Evolutionary conservation across 2,329 filamentous ascomycete species (phyloP).

Genomic region (Aureobasidium sp.): DNA sequence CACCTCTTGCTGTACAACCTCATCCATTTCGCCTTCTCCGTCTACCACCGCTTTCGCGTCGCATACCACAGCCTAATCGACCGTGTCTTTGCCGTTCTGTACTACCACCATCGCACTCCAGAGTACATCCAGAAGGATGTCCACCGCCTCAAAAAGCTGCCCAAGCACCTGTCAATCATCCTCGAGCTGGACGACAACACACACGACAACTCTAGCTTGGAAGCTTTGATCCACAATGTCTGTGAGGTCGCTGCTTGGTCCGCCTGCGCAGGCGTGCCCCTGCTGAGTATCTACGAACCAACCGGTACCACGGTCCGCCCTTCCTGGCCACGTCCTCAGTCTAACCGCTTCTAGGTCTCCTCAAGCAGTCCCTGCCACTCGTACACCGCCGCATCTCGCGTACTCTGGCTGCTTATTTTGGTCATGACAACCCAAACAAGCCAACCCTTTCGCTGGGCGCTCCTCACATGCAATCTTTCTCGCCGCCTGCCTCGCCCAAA

Average conservation of each 20-base stretch:
- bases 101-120: conserved; percentile 93
- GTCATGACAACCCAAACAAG: conserved; percentile 51
- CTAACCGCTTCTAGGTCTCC: conserved; percentile 50
- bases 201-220: conserved; percentile 63
- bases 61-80: conserved; percentile 71
- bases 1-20: conserved; percentile 59
- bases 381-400: conserved; percentile 70
- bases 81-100: conserved; percentile 69
- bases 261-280: conserved; percentile 76
- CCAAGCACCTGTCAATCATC: conserved; percentile 81
- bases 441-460: conserved; percentile 63
- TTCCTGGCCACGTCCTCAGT: background rate
- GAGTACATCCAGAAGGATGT: conserved; percentile 88
- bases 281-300: conserved; percentile 84
- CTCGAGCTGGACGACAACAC: conserved; percentile 63
- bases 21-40: conserved; percentile 73
- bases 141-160: conserved; percentile 60
- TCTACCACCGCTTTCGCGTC: conserved; percentile 76
- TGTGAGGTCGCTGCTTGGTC: conserved; percentile 92
- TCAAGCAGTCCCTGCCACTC: conserved; percentile 83
- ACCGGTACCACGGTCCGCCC: conserved; percentile 53
- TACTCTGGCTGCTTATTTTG: conserved; percentile 83
- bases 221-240: conserved; percentile 79
- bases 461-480: conserved; percentile 58
- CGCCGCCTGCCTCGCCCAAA: conserved; percentile 35